These are phyloP conservation scores for Penicillium fuscoglaucum DNA, from an alignment of 2,329 filamentous ascomycete genomes.

Conservation along the genomic window DNA sequence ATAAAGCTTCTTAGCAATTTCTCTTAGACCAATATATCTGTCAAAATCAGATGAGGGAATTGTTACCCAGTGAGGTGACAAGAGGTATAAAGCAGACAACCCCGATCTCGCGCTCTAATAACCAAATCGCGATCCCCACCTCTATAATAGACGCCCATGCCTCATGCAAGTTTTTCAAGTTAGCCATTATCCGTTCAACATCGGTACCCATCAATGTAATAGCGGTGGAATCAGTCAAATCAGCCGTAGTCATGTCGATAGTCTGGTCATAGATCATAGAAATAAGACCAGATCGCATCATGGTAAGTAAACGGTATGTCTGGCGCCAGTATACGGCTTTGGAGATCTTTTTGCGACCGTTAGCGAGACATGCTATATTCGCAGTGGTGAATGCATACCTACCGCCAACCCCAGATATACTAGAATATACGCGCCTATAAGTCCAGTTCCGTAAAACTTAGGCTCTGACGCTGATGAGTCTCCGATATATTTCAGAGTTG, in stretches of 20 bases:
- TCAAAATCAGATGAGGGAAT: not conserved
- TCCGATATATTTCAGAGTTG: not conserved
- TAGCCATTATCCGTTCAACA: not conserved
- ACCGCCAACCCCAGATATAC: constrained; percentile 2
- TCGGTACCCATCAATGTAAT: constrained; percentile 11
- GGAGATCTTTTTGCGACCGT: not conserved
- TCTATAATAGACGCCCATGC: constrained; percentile 6
- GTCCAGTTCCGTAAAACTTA: not conserved
- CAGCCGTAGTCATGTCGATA: not conserved
- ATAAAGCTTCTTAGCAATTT: too few relatives aligned
- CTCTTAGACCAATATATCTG: not conserved
- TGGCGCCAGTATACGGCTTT: constrained; percentile 9
- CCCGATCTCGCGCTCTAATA: constrained; percentile 2
- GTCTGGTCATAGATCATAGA: constrained; percentile 10
- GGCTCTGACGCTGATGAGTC: not conserved
- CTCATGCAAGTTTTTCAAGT: constrained; percentile 6
- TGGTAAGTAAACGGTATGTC: not conserved
- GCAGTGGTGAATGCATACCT: not conserved
- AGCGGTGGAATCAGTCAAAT: not conserved
- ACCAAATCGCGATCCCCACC: constrained; percentile 1
- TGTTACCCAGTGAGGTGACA: constrained; percentile 1
- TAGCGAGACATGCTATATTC: not conserved
- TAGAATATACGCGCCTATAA: not conserved
- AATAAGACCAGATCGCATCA: constrained; percentile 8
- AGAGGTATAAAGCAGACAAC: constrained; percentile 3